phyloP scores from a whole-genome alignment of 2,329 filamentous ascomycete genomes.

The Cercospora berteroae region DNA sequence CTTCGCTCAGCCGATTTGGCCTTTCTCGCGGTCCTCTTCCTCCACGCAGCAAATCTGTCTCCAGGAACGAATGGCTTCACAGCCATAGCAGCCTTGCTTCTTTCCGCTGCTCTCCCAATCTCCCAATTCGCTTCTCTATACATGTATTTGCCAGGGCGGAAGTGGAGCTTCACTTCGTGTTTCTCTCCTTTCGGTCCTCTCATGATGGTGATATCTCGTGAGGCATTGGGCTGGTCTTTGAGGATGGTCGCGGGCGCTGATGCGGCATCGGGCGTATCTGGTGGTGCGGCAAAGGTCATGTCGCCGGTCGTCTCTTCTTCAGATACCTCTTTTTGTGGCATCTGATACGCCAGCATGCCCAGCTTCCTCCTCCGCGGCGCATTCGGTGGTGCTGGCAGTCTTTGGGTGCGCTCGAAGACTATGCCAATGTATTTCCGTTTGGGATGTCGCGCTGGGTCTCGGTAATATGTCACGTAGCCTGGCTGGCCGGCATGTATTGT shows the following conservation, averaged over 20 bases:
- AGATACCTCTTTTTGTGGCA: slow-evolving; percentile 24
- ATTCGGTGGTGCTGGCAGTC: slow-evolving; percentile 72
- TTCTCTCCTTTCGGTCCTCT: slow-evolving; percentile 37
- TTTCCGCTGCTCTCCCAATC: slow-evolving; percentile 64
- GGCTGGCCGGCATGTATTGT: slow-evolving; percentile 83
- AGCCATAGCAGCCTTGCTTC: slow-evolving; percentile 51
- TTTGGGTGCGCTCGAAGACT: slow-evolving; percentile 77
- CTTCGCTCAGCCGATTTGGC: slow-evolving; percentile 54
- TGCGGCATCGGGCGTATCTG: slow-evolving; percentile 19
- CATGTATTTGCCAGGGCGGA: slow-evolving; percentile 58
- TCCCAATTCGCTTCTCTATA: slow-evolving; percentile 65
- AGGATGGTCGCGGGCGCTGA: slow-evolving; percentile 25
- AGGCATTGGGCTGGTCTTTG: slow-evolving; percentile 23
- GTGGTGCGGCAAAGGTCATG: slow-evolving; percentile 19
- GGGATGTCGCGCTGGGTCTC: slow-evolving; percentile 77
- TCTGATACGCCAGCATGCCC: slow-evolving; percentile 62
- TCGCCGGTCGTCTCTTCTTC: slow-evolving; percentile 17
- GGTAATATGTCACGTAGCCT: slow-evolving; percentile 96
- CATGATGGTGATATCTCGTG: slow-evolving; percentile 27
- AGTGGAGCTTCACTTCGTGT: slow-evolving; percentile 38
- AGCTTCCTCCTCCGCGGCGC: slow-evolving; percentile 72
- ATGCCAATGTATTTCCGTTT: slow-evolving; percentile 94
- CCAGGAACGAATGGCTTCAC: slow-evolving; percentile 56
- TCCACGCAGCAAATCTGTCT: slow-evolving; percentile 65
- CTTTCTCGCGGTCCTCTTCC: slow-evolving; percentile 55